Evolutionary conservation across 805 yeast species (phyloP), one percentile per base, ranked within the genome.

Genomic region (Saturnispora serradocipensis): DNA sequence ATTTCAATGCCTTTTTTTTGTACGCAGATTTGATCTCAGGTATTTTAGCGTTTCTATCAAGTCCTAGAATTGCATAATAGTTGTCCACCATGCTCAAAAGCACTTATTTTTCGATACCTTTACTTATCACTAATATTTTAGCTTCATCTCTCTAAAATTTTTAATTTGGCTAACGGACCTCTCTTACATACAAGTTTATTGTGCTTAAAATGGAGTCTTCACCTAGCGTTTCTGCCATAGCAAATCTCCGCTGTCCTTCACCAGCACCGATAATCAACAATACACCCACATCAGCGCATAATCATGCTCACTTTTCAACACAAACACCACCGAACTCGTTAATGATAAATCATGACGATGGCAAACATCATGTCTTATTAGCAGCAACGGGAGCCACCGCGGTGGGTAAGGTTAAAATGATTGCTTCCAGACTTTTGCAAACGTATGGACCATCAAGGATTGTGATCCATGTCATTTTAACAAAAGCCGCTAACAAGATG

Each of bases 21-120:
- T 85, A 88, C 1, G 95, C 89, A 65, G 85, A 86, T 64, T 86
- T 86, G 61, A 88, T 79, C 54, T 81, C 84, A 2, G 67, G 62
- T 9, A 73, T 80, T 3, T 73, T 67, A 20, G 87, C 87, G n/a
- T 68, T 67, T 5, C 69, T 67, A 10, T 71, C 61, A 7, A 85
- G 77, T n/a, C 74, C 82, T 30, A 84, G 66, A 15, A 80, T 70
- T 52, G 81, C 81, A 63, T 86, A 86, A 61, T 84, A 42, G 32
- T 42, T 40, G 10, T 40, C 40, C 6, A 18, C 22, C 51, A 48
- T 48, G 22, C 10, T 9, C 11, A 38, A 38, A 38, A 16, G 20
- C 34, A 5, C 3, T 30, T 30, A 30, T 30, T 30, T 30, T 11
- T 4, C 3, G 15, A 30, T 4, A 9, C 24, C 42, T 38, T 38